Base-by-base conservation (phyloP, 2,329 filamentous ascomycete genomes). In the Bimuria novae-zelandiae region DNA sequence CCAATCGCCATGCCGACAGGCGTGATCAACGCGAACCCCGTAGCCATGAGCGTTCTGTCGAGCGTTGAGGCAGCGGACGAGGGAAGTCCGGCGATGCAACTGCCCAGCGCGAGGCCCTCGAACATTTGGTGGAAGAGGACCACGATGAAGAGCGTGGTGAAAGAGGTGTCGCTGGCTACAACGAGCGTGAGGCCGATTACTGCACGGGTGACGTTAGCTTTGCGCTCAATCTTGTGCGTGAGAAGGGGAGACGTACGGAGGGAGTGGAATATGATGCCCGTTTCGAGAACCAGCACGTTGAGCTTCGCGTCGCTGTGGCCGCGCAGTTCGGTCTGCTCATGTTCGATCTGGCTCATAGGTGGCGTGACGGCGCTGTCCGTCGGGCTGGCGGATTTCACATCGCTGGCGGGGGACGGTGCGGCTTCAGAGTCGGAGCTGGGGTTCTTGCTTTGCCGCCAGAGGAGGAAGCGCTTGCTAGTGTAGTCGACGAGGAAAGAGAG, bases 1-100 rank as follows among this genome's bases (percentile, higher is more conserved):
- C 89, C 89, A 54, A 93, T 91, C 0, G 85, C 88, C 89, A 92
- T 92, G 10, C 89, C 89, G 25, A 90, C 76, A 0, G 89, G 89
- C 0, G 89, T 92, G 49, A 90, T 84, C 22, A 91, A 75, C 0
- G 87, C 82, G 62, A 91, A 92, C 0, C 81, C 78, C 1, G 72
- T 60, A 0, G 82, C 88, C 75, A 92, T 84, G 11, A 84, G 56
- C 2, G 85, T 72, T 67, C 90, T 88, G 55, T 78, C 78, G 6
- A 62, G 45, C 1, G 65, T 65, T 3, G 66, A 60, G n/a, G 72
- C 66, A 3, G 61, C 59, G 7, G 62, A 75, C 11, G 67, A 69
- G 49, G 67, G 80, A 1, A 90, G 77, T 0, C 81, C 79, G 7
- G 87, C 86, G 56, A 91, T 90, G 12, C 86, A 83, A 7, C 84